Evolutionary conservation across 2,329 filamentous ascomycete genomes (phyloP).

Genomic region (Scopulariopsis brevicaulis): DNA sequence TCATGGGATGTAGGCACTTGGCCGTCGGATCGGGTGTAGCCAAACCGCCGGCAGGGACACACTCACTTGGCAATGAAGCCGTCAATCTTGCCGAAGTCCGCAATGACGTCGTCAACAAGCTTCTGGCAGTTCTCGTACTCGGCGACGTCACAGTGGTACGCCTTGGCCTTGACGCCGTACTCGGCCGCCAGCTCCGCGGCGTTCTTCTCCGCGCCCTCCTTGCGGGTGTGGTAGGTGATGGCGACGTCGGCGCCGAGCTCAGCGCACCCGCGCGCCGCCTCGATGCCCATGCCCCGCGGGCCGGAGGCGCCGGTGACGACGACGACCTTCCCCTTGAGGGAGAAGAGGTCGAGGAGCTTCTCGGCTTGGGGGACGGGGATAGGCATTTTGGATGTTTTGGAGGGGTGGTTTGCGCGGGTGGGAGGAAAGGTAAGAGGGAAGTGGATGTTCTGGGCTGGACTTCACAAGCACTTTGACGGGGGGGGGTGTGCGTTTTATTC

Average conservation of each 20-base stretch:
- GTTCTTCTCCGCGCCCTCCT: constrained; percentile 59
- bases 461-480: too few relatives aligned
- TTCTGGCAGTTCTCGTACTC: constrained; percentile 29
- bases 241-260: constrained; percentile 33
- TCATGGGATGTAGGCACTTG: too few relatives aligned
- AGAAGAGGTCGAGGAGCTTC: constrained; percentile 42
- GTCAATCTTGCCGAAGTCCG: constrained; percentile 64
- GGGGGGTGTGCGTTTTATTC: too few relatives aligned
- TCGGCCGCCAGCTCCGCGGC: constrained; percentile 57
- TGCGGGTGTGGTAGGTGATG: constrained; percentile 51
- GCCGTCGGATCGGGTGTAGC: neutral
- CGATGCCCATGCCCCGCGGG: constrained; percentile 31
- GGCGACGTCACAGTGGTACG: neutral
- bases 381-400: constrained; percentile 31
- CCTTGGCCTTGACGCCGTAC: constrained; percentile 51
- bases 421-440: too few relatives aligned
- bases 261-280: constrained; percentile 28
- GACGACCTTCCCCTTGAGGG: constrained; percentile 23
- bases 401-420: neutral
- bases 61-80: constrained; percentile 66
- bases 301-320: constrained; percentile 45
- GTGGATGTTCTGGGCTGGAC: too few relatives aligned
- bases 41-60: too few relatives aligned
- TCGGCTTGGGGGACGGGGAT: constrained; percentile 43
- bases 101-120: constrained; percentile 51